Base-by-base conservation (phyloP, 2,329 filamentous ascomycete species). In the Meredithiella fracta region DNA sequence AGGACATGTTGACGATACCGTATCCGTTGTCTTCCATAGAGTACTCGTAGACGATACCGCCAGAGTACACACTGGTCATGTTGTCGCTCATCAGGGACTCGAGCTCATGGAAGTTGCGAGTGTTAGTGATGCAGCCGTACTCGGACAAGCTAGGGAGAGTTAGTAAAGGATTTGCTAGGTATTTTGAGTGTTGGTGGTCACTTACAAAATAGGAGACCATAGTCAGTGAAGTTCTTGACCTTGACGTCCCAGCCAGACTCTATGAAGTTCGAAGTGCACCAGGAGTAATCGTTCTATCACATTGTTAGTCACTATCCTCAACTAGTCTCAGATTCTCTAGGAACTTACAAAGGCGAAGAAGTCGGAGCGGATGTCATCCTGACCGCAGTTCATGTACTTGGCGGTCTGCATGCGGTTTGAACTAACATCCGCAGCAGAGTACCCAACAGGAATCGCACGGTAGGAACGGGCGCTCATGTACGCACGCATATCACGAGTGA, bases 31-130 rank as follows among this genome's bases (percentile, higher is more conserved):
- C 75, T 69, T 94, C 88, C 65, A 85, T 72, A 8, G 85, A 83
- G 74, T 95, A 98, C 71, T 97, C 90, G 72, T 96, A 98, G 68
- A 96, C 86, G 40, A 98, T 79, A 68, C 92, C 92, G 64, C 92
- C 92, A 42, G 90, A 96, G 78, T 95, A 97, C 64, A 96, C 89
- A 17, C 69, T 63, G 6, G 84, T 89, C 91, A 97, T 97, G 59
- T 95, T 68, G 20, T 69, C 70, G 69, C 73, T 79, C 83, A 96
- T 97, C 58, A 98, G 75, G 49, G 90, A 76, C 51, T 70, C 69
- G 54, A 96, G 71, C 72, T 96, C 91, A 59, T 80, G 74, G 65
- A 95, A 98, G 65, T 83, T 73, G 63, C 91, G 90, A 59, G 73
- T 79, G 74, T 86, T 89, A 66, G 78, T 84, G 70, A 67, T 88